Base-by-base conservation (phyloP, 495 filamentous ascomycete genomes). In the Beverwykella pulmonaria region DNA sequence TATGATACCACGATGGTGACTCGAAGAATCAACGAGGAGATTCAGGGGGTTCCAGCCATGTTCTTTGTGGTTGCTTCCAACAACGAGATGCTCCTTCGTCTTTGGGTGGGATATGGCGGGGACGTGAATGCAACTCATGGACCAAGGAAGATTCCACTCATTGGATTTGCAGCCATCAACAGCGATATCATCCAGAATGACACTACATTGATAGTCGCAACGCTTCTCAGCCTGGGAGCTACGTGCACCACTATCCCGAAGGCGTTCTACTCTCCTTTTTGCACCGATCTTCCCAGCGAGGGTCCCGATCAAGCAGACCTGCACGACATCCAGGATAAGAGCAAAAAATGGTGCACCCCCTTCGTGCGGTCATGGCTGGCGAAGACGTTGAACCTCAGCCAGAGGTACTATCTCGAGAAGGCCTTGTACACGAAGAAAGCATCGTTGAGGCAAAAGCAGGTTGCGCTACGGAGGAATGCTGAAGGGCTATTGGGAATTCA, bases 11-110 rank as follows among this genome's bases (percentile, higher is more conserved):
- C n/a, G n/a, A n/a, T n/a, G n/a, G n/a, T n/a, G n/a, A n/a, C n/a
- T n/a, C n/a, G n/a, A n/a, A n/a, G n/a, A n/a, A 63, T 68, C 63
- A 34, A 34, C 32, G 6, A 34, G 32, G 5, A 6, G 12, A 12
- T 34, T 34, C 6, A 5, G 5, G 32, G 32, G 6, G 32, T 75
- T 49, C 79, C 81, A 14, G 64, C 78, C 2, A 76, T 82, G 10
- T 83, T 83, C 70, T 83, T 74, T 32, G 74, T 74, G 2, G 79
- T 78, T 14, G 80, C 71, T 2, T 75, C 74, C 15, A 81, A 80
- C 61, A 67, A 81, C 34, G 72, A 73, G 4, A 59, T 61, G 14
- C 59, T 78, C 17, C 55, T 83, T 17, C 76, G 79, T 3, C 54
- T 61, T 6, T 80, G 74, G 68, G 70, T 75, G 5, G 62, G 71